Evolutionary conservation across 192 early-diverging fungal species (phyloP).

Genomic region (Chytriomyces hyalinus): DNA sequence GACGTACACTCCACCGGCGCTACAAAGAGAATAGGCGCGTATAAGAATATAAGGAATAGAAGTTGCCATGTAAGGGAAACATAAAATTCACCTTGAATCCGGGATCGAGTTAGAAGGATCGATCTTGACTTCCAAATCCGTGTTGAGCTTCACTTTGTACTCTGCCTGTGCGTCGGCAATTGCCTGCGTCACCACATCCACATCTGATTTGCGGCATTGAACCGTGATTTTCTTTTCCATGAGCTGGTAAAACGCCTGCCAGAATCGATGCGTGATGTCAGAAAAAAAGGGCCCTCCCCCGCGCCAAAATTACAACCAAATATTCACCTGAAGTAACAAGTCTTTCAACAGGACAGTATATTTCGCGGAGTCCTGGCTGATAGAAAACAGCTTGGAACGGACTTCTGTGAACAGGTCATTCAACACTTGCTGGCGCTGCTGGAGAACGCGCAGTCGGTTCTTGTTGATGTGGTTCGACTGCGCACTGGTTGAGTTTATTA

Average conservation of each 20-base stretch:
- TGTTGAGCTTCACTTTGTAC: constrained; percentile 65
- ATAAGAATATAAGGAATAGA: background rate
- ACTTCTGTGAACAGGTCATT: constrained; percentile 82
- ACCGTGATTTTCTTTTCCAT: constrained; percentile 79
- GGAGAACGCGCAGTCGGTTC: constrained; percentile 85
- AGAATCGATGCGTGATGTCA: constrained; percentile 8
- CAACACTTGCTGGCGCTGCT: constrained; percentile 86
- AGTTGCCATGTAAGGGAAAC: background rate
- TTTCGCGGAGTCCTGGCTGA: constrained; percentile 61
- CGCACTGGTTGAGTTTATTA: constrained; percentile 56
- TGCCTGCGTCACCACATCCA: constrained; percentile 62
- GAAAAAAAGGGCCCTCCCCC: background rate
- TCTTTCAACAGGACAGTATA: constrained; percentile 73
- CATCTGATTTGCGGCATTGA: constrained; percentile 74
- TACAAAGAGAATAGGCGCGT: constrained; percentile 36
- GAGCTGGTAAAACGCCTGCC: constrained; percentile 79
- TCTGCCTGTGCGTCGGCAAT: constrained; percentile 53
- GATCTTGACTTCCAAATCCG: constrained; percentile 56
- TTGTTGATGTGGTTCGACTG: constrained; percentile 97
- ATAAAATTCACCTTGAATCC: constrained; percentile 59
- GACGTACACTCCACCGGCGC: constrained; percentile 90
- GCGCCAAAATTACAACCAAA: background rate
- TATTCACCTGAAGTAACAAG: constrained; percentile 74
- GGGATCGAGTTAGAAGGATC: constrained; percentile 71
- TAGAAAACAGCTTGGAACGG: constrained; percentile 59